Percentiles rank a stretch among this genome's conserved stretches.
These are phyloP conservation scores for Aspergillus glaucus DNA, from an alignment of 2,329 filamentous ascomycete species.

Conservation along the genomic window DNA sequence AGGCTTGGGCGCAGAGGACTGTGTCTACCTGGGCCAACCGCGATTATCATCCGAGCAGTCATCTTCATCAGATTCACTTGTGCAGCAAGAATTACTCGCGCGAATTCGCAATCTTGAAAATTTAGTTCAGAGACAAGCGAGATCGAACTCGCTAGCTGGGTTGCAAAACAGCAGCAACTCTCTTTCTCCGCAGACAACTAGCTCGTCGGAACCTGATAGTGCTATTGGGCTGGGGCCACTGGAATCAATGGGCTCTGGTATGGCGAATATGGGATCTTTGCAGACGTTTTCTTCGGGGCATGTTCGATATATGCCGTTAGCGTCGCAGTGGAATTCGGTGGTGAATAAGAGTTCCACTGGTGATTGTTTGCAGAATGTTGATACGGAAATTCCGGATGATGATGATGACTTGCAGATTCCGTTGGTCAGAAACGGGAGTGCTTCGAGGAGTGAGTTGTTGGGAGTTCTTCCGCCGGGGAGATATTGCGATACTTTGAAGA, in stretches of 20 bases:
- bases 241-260: constrained; percentile 15
- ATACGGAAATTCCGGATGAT: constrained; percentile 21
- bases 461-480: constrained; percentile 27
- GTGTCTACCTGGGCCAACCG: constrained; percentile 32
- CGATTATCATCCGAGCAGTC: constrained; percentile 22
- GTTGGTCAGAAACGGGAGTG: constrained; percentile 18
- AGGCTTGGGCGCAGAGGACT: constrained; percentile 31
- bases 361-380: constrained; percentile 20
- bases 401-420: constrained; percentile 30
- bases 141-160: constrained; percentile 13
- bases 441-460: constrained; percentile 25
- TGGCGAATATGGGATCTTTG: constrained; percentile 24
- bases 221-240: constrained; percentile 13
- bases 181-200: constrained; percentile 22
- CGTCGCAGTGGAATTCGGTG: constrained; percentile 26
- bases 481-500: constrained; percentile 32
- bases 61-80: constrained; percentile 14
- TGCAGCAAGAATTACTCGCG: constrained; percentile 27
- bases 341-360: constrained; percentile 19
- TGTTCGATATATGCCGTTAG: constrained; percentile 30
- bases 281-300: constrained; percentile 28
- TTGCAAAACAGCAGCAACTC: constrained; percentile 15
- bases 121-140: constrained; percentile 28
- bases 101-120: constrained; percentile 32
- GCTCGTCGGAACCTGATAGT: constrained; percentile 20